Evolutionary conservation across 805 yeast genomes (phyloP), one percentile per base, ranked within the genome.

Genomic region (Barnettozyma pratensis): DNA sequence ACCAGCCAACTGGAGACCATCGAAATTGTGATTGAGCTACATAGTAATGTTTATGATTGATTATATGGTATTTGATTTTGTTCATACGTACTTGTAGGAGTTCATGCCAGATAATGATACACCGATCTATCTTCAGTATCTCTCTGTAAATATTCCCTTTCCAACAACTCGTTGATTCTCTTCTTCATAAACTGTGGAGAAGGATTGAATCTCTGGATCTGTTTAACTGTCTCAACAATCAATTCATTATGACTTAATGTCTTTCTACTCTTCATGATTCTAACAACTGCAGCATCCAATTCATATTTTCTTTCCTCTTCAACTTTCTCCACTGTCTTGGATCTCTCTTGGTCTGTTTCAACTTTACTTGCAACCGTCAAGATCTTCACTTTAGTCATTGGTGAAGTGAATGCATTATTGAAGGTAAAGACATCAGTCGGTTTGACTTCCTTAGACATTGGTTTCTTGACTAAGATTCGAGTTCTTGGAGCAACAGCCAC

Each of bases 401-500:
- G 81, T 0, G 90, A 74, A 50, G 80, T 78, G 64, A 89, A 90
- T 28, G 76, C 73, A 27, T 75, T 75, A 63, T 90, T 91, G 50
- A 91, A 72, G 27, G 71, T 67, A 59, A 90, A 91, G 29, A 65
- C 65, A 66, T 90, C 96, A 6, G 67, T 68, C 2, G 76, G 71
- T 43, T 76, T 77, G 32, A 90, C 80, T 3, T 81, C 88, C 52
- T 80, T 85, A 0, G 88, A 73, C 85, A 79, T 79, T 7, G 97
- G 96, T 19, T 63, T 71, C 60, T 90, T 92, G 31, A 73, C 70
- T 54, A 92, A 68, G n/a, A 92, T 71, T 52, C 94, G 75, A 52
- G 89, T 81, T 54, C 84, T 76, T 4, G 96, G 89, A 0, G 95
- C 92, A 40, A 90, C 86, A 0, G 96, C 81, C 31, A 94, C 77